Percentiles rank a stretch among this genome's conserved stretches.
Conservation (phyloP, 202 grass and related monocot genomes). For the Tripidium arundinaceum region DNA sequence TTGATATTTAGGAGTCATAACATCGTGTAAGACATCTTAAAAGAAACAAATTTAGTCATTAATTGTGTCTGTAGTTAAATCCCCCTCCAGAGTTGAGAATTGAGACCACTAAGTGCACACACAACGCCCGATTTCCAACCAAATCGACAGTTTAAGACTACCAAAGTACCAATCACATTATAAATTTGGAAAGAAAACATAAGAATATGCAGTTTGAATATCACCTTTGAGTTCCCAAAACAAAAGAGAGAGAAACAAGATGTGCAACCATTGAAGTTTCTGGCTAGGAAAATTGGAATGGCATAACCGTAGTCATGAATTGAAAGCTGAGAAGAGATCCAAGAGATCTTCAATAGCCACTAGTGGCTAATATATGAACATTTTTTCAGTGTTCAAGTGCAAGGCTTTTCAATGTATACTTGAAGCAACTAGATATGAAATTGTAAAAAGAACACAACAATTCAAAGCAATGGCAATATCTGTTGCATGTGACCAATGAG, state of each 20-base stretch:
- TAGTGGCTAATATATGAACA: constrained; percentile 3
- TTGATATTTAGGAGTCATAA: neutral
- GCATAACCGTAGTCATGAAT: neutral
- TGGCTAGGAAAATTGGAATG: neutral
- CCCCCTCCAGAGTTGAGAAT: neutral
- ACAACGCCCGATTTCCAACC: neutral
- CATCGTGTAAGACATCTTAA: neutral
- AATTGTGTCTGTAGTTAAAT: neutral
- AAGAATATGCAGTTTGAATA: constrained; percentile 3
- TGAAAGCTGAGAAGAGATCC: neutral
- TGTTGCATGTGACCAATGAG: neutral
- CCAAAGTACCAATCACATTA: neutral
- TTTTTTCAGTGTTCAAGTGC: neutral
- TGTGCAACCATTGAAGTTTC: neutral
- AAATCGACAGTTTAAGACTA: neutral
- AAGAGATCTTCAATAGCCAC: neutral
- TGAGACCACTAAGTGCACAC: neutral
- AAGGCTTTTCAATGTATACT: neutral
- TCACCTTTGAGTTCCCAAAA: neutral
- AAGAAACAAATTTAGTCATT: neutral
- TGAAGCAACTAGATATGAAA: constrained; percentile 7
- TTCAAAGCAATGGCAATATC: neutral
- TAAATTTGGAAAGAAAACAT: neutral
- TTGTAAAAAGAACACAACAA: neutral
- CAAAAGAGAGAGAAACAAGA: neutral